phyloP scores from a whole-genome alignment of 306 rosid species.

The Cicer arietinum region DNA sequence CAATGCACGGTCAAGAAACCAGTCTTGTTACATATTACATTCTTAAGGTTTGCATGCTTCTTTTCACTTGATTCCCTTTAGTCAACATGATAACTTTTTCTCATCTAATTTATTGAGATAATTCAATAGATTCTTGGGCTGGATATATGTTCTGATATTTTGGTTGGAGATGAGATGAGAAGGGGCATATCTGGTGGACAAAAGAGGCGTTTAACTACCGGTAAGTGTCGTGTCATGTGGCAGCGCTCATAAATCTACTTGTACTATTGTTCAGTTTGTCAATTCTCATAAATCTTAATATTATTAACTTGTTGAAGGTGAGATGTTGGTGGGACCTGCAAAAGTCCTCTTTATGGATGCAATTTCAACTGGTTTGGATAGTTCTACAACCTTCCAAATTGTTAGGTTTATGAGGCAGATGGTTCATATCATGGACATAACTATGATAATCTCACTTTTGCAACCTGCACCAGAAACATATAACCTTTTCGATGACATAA shows the following conservation, averaged over 20 bases:
- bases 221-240: slow-evolving; percentile 44
- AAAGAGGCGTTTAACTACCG: slow-evolving; percentile 87
- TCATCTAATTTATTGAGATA: slow-evolving; percentile 14
- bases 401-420: not conserved
- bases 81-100: not conserved
- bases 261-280: not conserved
- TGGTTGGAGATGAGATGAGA: slow-evolving; percentile 87
- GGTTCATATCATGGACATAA: not conserved
- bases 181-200: slow-evolving; percentile 94
- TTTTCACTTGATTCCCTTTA: not conserved
- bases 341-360: slow-evolving; percentile 69
- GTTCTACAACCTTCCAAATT: not conserved
- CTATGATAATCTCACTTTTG: not conserved
- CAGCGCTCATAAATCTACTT: too few relatives aligned
- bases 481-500: not conserved
- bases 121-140: slow-evolving; percentile 70
- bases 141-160: slow-evolving; percentile 78
- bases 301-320: slow-evolving; percentile 52
- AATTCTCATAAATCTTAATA: slow-evolving; percentile 8
- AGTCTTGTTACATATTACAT: slow-evolving; percentile 67
- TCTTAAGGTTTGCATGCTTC: slow-evolving; percentile 63
- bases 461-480: not conserved
- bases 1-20: slow-evolving; percentile 65
- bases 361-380: slow-evolving; percentile 9
- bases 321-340: slow-evolving; percentile 78